A percentile compares a stretch with the other conserved stretches of the same genome.
These are phyloP conservation scores for Aaosphaeria pasadenensis DNA, from an alignment of 2,329 filamentous ascomycete genomes.

Conservation along the genomic window DNA sequence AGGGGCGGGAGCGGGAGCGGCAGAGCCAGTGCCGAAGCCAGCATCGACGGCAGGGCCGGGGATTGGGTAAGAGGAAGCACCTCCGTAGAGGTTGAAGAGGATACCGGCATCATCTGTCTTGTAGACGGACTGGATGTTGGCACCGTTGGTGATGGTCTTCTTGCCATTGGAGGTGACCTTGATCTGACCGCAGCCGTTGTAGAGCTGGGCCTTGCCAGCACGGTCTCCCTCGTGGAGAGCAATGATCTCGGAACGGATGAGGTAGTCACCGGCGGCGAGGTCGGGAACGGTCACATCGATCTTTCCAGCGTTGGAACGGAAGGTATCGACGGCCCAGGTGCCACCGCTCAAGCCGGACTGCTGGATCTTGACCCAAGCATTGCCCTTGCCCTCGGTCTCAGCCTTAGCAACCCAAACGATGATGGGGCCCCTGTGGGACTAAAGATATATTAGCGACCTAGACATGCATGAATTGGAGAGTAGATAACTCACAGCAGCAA, in stretches of 20 bases:
- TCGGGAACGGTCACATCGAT: slow-evolving; percentile 38
- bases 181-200: slow-evolving; percentile 43
- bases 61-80: slow-evolving; percentile 32
- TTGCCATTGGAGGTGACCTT: slow-evolving; percentile 30
- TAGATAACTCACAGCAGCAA: too few relatives aligned
- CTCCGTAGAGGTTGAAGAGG: slow-evolving; percentile 39
- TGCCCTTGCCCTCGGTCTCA: slow-evolving; percentile 43
- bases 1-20: slow-evolving; percentile 11
- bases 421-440: slow-evolving; percentile 51
- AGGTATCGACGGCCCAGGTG: slow-evolving; percentile 39
- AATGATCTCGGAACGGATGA: slow-evolving; percentile 43
- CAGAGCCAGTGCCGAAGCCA: slow-evolving; percentile 17
- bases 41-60: slow-evolving; percentile 29
- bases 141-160: slow-evolving; percentile 30
- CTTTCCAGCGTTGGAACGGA: slow-evolving; percentile 40
- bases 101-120: slow-evolving; percentile 38
- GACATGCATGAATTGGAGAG: too few relatives aligned
- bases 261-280: slow-evolving; percentile 38
- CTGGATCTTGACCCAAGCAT: slow-evolving; percentile 50
- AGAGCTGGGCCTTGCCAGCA: slow-evolving; percentile 40
- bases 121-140: slow-evolving; percentile 47
- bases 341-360: slow-evolving; percentile 33
- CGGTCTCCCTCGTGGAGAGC: slow-evolving; percentile 39
- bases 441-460: too few relatives aligned
- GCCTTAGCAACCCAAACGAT: slow-evolving; percentile 51